Evolutionary conservation across 257 asterid species (phyloP).

Genomic region (Oldenlandia corymbosa): DNA sequence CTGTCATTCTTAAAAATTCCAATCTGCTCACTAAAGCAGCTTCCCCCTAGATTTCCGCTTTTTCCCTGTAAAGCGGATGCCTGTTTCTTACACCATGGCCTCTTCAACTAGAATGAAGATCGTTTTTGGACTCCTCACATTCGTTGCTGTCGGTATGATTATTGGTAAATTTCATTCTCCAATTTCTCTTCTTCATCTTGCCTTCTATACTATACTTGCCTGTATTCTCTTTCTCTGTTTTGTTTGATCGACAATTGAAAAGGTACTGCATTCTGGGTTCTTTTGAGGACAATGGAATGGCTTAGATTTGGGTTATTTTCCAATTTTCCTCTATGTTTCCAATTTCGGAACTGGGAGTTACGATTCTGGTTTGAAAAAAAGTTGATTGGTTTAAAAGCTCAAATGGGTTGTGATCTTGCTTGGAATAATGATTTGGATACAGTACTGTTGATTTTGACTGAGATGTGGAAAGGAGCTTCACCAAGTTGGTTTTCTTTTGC

Average conservation of each 20-base stretch:
- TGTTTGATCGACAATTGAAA: no score
- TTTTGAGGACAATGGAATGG: background rate
- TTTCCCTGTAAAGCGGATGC: background rate
- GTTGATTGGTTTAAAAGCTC: background rate
- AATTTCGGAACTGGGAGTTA: background rate
- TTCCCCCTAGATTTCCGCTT: conserved; percentile 5
- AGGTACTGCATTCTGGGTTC: background rate
- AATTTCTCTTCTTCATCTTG: background rate
- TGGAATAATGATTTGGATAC: background rate
- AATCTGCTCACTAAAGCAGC: no score
- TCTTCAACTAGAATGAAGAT: conserved; percentile 29
- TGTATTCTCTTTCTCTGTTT: no score
- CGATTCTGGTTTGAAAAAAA: background rate
- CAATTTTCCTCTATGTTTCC: background rate
- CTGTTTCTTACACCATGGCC: conserved; percentile 16
- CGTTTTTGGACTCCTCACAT: conserved; percentile 59
- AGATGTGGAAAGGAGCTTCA: background rate
- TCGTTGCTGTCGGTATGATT: conserved; percentile 71
- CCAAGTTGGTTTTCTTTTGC: background rate
- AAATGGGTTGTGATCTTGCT: background rate
- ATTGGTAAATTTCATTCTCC: conserved; percentile 40
- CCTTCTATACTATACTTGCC: background rate
- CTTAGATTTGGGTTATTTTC: background rate
- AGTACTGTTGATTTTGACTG: background rate
- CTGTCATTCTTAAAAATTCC: no score